Percentiles rank a stretch among this genome's conserved stretches.
Evolutionary conservation across 257 asterid species (phyloP).

Genomic region (Euphrasia confusa): DNA sequence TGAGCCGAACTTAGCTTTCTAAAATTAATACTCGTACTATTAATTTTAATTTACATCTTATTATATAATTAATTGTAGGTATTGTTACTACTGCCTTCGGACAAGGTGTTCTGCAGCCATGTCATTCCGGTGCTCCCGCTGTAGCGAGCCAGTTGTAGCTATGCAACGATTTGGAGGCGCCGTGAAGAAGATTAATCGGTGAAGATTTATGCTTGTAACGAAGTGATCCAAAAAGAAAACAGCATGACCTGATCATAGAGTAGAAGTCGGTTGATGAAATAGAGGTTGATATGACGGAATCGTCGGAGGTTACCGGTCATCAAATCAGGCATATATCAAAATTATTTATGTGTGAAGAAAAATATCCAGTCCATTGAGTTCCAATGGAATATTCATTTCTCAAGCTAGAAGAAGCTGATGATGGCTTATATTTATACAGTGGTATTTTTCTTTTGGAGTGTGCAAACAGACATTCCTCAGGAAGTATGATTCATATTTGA

Average conservation of each 20-base stretch:
- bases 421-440: too few relatives aligned
- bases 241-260: not conserved
- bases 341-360: too few relatives aligned
- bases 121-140: constrained; percentile 75
- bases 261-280: too few relatives aligned
- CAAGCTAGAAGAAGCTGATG: too few relatives aligned
- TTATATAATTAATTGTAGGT: constrained; percentile 35
- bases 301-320: too few relatives aligned
- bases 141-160: constrained; percentile 79
- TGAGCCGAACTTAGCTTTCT: not conserved
- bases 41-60: not conserved
- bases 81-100: constrained; percentile 83
- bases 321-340: too few relatives aligned
- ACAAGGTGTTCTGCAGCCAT: constrained; percentile 77
- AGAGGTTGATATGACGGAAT: too few relatives aligned
- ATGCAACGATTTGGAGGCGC: constrained; percentile 70
- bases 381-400: too few relatives aligned
- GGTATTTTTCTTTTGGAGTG: too few relatives aligned
- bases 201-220: constrained; percentile 29
- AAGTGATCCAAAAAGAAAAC: constrained; percentile 16
- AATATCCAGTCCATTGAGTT: too few relatives aligned
- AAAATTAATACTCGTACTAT: not conserved
- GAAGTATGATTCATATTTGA: too few relatives aligned
- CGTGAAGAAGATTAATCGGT: constrained; percentile 24
- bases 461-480: too few relatives aligned